A percentile compares a stretch with the other conserved stretches of the same genome.
These are phyloP conservation scores for Rhododendron simsii DNA, from an alignment of 148 eudicot genomes.

Conservation along the genomic window DNA sequence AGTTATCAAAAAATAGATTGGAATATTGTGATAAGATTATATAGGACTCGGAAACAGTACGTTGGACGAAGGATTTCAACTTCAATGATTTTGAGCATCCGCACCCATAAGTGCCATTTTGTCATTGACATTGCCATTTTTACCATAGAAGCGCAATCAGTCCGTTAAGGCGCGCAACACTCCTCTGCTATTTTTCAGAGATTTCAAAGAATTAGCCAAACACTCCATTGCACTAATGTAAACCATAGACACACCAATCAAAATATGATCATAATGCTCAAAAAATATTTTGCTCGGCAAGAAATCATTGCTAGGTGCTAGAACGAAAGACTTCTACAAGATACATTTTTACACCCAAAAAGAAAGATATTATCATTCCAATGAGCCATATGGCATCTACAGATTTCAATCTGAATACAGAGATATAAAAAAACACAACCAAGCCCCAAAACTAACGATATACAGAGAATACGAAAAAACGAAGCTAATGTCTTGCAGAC, in stretches of 20 bases:
- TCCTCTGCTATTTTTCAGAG: neutral
- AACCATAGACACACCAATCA: neutral
- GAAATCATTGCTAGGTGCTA: neutral
- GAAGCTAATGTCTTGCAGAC: neutral
- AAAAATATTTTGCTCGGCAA: neutral
- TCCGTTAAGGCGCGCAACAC: neutral
- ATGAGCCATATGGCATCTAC: too few species aligned
- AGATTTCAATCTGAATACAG: too few species aligned
- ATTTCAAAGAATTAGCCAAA: neutral
- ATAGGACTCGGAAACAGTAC: neutral
- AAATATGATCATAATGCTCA: neutral
- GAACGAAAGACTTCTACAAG: neutral
- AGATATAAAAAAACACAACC: too few species aligned
- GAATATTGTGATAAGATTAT: neutral
- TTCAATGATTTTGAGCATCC: neutral
- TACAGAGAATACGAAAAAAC: too few species aligned
- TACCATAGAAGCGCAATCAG: neutral
- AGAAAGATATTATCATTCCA: too few species aligned
- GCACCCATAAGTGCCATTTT: neutral
- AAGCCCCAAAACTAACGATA: too few species aligned
- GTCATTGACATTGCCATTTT: neutral
- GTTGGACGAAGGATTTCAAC: neutral
- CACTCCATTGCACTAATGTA: neutral
- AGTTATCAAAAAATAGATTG: neutral
- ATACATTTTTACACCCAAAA: neutral